Base-by-base conservation (phyloP, 495 filamentous ascomycete species). In the Pyrenopolyporus hunteri region DNA sequence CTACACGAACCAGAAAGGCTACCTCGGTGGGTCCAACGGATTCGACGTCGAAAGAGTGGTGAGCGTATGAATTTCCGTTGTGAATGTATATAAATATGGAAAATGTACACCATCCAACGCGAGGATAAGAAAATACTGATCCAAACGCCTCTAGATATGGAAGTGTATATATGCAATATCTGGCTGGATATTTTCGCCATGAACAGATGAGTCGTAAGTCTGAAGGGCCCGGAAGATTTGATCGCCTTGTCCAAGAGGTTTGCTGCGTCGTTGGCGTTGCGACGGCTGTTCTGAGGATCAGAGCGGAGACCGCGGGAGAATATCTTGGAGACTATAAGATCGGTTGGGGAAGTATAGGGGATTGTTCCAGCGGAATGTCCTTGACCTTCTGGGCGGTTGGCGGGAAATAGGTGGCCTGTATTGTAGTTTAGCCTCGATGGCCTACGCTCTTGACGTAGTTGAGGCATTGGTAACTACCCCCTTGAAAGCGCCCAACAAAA, bases 1-100 rank as follows among this genome's bases (percentile, higher is more conserved):
- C 11, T 13, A 63, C 19, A 49, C 70, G 6, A 76, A 77, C 51
- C 74, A 77, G 58, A 63, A 60, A 44, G 74, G 76, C 0, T 74
- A 76, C 54, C 68, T 67, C 35, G 17, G 9, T 3, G 42, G 42
- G 11, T 20, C 48, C 2, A 6, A 16, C 10, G 42, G 58, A 7
- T 62, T 62, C 9, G 17, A 46, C 11, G 22, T 17, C 5, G 14
- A 46, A n/a, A 46, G 14, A 17, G 43, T 46, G 7, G 16, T 46
- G 4, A 4, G 14, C 1, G 6, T 31, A 16, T 46, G 25, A 46
- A 25, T 31, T 22, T 5, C 6, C 0, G n/a, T 2, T 4, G 7
- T n/a, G n/a, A n/a, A n/a, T n/a, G n/a, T n/a, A n/a, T 23, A 23
- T 16, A 40, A 40, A n/a, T 5, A 5, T n/a, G 0, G 37, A 6